Evolutionary conservation across 768 basidiomycete genomes (phyloP).

Genomic region (Lactarius hatsudake): DNA sequence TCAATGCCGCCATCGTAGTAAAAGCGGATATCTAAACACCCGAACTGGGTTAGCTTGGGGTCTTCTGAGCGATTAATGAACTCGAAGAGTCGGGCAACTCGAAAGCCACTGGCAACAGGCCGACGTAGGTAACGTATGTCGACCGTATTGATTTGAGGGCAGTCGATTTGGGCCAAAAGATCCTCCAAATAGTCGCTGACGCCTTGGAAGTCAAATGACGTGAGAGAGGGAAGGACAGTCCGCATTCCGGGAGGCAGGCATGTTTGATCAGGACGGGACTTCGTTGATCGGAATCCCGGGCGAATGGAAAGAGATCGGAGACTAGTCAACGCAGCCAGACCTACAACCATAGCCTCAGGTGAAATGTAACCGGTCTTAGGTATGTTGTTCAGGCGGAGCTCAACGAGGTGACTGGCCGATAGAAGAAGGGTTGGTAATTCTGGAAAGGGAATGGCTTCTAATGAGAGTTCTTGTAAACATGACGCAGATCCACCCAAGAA

Average conservation of each 20-base stretch:
- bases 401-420: too few relatives aligned
- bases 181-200: not conserved
- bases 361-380: not conserved
- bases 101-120: too few relatives aligned
- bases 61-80: not conserved
- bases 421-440: too few relatives aligned
- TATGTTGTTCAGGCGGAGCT: not conserved
- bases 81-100: not conserved
- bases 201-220: not conserved
- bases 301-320: not conserved
- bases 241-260: not conserved
- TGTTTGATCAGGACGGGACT: not conserved
- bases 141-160: not conserved
- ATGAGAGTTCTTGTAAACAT: too few relatives aligned
- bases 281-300: not conserved
- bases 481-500: too few relatives aligned
- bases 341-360: not conserved
- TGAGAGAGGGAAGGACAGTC: not conserved
- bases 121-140: not conserved
- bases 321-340: not conserved
- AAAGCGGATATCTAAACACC: not conserved
- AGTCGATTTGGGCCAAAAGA: not conserved
- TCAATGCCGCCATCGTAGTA: accelerated
- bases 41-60: not conserved
- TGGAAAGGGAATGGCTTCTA: too few relatives aligned